Evolutionary conservation across 1,284 basidiomycete genomes (phyloP).

Genomic region (Moesziomyces globuligerus): DNA sequence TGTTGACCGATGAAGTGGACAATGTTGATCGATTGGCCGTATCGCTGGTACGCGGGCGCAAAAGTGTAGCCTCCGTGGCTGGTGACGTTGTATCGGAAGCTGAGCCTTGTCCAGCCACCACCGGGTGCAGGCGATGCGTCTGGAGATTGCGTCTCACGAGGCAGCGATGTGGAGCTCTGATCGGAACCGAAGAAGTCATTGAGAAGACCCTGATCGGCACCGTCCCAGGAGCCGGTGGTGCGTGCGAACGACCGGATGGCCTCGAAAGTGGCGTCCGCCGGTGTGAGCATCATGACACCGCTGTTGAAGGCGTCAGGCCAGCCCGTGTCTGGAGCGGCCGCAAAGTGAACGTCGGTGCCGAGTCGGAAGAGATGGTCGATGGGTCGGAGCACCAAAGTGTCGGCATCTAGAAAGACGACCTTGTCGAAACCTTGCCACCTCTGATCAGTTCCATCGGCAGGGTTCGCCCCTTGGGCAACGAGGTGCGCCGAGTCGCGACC

Average conservation of each 20-base stretch:
- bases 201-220: slow-evolving; percentile 93
- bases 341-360: slow-evolving; percentile 67
- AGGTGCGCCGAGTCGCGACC: slow-evolving; percentile 35
- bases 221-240: slow-evolving; percentile 89
- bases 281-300: slow-evolving; percentile 87
- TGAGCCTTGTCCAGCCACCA: slow-evolving; percentile 85
- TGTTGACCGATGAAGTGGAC: slow-evolving; percentile 93
- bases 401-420: slow-evolving; percentile 94
- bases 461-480: slow-evolving; percentile 11
- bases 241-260: slow-evolving; percentile 77
- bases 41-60: slow-evolving; percentile 92
- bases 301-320: slow-evolving; percentile 99
- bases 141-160: background rate
- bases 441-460: slow-evolving; percentile 3
- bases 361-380: slow-evolving; percentile 57
- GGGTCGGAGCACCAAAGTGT: slow-evolving; percentile 80
- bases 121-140: slow-evolving; percentile 68
- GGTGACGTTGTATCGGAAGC: slow-evolving; percentile 87
- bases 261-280: slow-evolving; percentile 82
- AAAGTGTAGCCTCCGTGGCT: slow-evolving; percentile 98
- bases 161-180: slow-evolving; percentile 66
- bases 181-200: slow-evolving; percentile 82
- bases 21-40: slow-evolving; percentile 84
- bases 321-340: slow-evolving; percentile 92
- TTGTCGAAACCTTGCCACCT: slow-evolving; percentile 78